phyloP scores from a whole-genome alignment of 371 early-diverging fungal species.

The Thermomucor indicae-seudaticae region DNA sequence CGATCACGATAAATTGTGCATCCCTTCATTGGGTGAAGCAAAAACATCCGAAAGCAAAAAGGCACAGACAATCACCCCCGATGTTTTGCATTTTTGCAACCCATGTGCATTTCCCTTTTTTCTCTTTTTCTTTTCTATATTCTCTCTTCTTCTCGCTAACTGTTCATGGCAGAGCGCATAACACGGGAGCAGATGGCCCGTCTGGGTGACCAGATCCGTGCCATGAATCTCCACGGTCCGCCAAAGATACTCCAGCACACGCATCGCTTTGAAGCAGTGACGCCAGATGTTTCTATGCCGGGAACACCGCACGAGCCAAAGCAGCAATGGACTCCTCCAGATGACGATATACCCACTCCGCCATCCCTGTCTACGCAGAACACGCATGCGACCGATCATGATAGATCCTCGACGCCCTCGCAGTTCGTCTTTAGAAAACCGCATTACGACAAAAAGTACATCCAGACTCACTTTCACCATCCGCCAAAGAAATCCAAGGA shows the following conservation, averaged over 20 bases:
- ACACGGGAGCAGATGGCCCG: not conserved
- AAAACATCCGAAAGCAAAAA: not conserved
- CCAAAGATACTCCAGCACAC: slow-evolving; percentile 29
- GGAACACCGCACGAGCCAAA: slow-evolving; percentile 11
- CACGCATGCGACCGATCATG: not conserved
- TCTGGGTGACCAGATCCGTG: slow-evolving; percentile 16
- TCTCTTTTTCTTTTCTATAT: not conserved
- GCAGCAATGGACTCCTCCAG: not conserved
- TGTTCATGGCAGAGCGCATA: not conserved
- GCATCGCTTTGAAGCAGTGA: slow-evolving; percentile 31
- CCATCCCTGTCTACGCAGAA: not conserved
- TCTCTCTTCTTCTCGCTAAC: not conserved
- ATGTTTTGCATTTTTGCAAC: slow-evolving; percentile 4
- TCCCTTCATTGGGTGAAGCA: too few relatives aligned
- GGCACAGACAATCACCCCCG: not conserved
- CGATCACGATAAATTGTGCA: too few relatives aligned
- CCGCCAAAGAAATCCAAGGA: slow-evolving; percentile 19
- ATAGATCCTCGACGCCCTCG: slow-evolving; percentile 14
- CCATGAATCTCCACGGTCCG: slow-evolving; percentile 26
- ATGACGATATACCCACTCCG: not conserved
- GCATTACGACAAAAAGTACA: slow-evolving; percentile 19
- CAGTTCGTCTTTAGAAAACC: slow-evolving; percentile 29
- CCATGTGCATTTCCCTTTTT: not conserved
- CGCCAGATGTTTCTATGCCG: slow-evolving; percentile 30
- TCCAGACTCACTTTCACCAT: slow-evolving; percentile 27